phyloP scores from a whole-genome alignment of 495 filamentous ascomycete genomes.

The Lasiosphaeria hispida region DNA sequence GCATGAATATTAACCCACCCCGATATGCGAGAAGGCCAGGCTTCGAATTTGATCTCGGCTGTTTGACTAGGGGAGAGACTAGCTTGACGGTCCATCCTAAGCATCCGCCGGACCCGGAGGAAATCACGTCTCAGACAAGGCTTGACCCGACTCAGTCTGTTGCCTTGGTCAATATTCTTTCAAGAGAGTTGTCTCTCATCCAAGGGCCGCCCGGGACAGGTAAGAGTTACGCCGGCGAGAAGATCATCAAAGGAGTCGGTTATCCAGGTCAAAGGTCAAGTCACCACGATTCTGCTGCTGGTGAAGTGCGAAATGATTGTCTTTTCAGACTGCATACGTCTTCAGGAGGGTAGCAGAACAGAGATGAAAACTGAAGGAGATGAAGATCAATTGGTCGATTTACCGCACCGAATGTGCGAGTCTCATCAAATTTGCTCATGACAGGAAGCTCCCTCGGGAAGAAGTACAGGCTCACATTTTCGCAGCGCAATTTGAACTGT shows the following conservation, averaged over 20 bases:
- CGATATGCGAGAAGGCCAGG: slow-evolving; percentile 3
- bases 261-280: slow-evolving; percentile 47
- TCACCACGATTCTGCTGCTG: slow-evolving; percentile 50
- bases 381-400: slow-evolving; percentile 38
- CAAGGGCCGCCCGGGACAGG: slow-evolving; percentile 85
- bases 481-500: slow-evolving; percentile 28
- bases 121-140: slow-evolving; percentile 39
- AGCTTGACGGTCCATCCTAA: too few relatives aligned
- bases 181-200: slow-evolving; percentile 58
- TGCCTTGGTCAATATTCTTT: slow-evolving; percentile 58
- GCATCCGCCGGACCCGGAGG: slow-evolving; percentile 36
- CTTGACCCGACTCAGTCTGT: slow-evolving; percentile 56
- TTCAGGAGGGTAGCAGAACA: slow-evolving; percentile 20
- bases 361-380: neutral
- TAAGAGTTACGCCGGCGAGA: slow-evolving; percentile 62
- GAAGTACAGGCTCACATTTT: slow-evolving; percentile 38
- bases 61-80: slow-evolving; percentile 31
- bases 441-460: slow-evolving; percentile 23
- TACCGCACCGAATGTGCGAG: slow-evolving; percentile 36
- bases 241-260: slow-evolving; percentile 50
- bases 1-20: neutral
- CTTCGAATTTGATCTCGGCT: slow-evolving; percentile 15
- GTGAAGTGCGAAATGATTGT: slow-evolving; percentile 56
- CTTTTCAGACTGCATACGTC: slow-evolving; percentile 53
- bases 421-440: slow-evolving; percentile 29